These are phyloP conservation scores for Coemansia sp. DNA, from an alignment of 192 early-diverging fungal genomes.

Conservation along the genomic window DNA sequence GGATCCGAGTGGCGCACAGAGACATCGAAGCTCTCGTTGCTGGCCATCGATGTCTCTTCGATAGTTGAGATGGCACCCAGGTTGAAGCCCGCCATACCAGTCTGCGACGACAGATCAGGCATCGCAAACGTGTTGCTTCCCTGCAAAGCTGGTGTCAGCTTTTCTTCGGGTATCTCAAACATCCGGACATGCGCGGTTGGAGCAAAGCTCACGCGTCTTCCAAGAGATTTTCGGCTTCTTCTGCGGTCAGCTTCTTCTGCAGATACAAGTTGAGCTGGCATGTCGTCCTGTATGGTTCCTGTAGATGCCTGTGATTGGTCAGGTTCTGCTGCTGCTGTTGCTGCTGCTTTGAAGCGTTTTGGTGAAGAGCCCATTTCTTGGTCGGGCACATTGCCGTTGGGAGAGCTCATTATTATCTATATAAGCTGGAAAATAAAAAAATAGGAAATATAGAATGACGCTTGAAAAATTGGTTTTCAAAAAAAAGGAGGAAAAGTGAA, in stretches of 20 bases:
- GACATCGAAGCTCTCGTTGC: constrained; percentile 55
- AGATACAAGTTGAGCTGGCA: neutral
- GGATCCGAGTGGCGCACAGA: constrained; percentile 50
- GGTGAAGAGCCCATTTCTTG: constrained; percentile 7
- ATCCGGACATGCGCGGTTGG: constrained; percentile 53
- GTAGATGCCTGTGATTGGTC: constrained; percentile 30
- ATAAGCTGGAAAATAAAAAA: no score
- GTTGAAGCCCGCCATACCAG: constrained; percentile 39
- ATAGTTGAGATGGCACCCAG: constrained; percentile 37
- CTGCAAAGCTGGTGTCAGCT: constrained; percentile 12
- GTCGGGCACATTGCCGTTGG: neutral
- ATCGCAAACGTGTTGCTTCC: constrained; percentile 34
- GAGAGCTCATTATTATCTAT: constrained; percentile 5
- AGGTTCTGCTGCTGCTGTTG: neutral
- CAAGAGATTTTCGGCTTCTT: constrained; percentile 49
- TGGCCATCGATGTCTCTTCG: constrained; percentile 50
- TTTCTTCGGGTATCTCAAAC: constrained; percentile 53
- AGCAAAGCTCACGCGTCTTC: constrained; percentile 53
- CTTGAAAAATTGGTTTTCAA: no score
- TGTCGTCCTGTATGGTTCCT: constrained; percentile 17
- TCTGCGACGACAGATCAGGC: constrained; percentile 54
- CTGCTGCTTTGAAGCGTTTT: constrained; percentile 8
- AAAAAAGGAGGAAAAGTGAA: no score
- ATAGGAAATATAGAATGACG: no score
- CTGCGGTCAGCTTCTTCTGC: constrained; percentile 14